Conservation (phyloP, 75 land plant species). For the Cryptomeria japonica region DNA sequence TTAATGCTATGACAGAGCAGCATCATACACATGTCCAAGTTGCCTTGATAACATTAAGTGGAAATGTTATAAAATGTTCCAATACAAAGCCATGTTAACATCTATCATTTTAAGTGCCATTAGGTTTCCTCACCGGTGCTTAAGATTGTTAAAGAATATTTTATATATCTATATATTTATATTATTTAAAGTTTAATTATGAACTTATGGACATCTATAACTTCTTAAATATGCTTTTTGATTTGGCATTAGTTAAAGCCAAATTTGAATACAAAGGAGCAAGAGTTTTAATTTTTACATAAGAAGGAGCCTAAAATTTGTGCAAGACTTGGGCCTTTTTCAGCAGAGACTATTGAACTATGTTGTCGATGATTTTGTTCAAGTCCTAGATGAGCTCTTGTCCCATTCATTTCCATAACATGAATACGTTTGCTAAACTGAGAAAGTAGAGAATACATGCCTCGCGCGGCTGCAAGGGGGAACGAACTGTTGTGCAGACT, state of each 20-base stretch:
- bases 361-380: conserved; percentile 18
- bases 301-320: background rate
- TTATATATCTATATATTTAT: background rate
- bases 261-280: background rate
- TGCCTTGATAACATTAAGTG: too few species aligned
- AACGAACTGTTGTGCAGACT: too few species aligned
- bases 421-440: too few species aligned
- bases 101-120: conserved; percentile 29
- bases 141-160: background rate
- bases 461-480: too few species aligned
- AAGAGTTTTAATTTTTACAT: background rate
- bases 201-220: background rate
- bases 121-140: background rate
- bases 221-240: background rate
- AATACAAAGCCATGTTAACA: conserved; percentile 28
- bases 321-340: background rate
- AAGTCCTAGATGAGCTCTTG: conserved; percentile 23
- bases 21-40: too few species aligned
- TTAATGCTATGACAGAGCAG: too few species aligned
- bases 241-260: conserved; percentile 1
- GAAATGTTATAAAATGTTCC: conserved; percentile 16
- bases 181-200: background rate
- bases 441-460: too few species aligned
- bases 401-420: too few species aligned
- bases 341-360: background rate